Percentiles rank a stretch among this genome's conserved stretches.
These are phyloP conservation scores for Trichoderma erinaceum DNA, from an alignment of 495 filamentous ascomycete species.

Conservation along the genomic window DNA sequence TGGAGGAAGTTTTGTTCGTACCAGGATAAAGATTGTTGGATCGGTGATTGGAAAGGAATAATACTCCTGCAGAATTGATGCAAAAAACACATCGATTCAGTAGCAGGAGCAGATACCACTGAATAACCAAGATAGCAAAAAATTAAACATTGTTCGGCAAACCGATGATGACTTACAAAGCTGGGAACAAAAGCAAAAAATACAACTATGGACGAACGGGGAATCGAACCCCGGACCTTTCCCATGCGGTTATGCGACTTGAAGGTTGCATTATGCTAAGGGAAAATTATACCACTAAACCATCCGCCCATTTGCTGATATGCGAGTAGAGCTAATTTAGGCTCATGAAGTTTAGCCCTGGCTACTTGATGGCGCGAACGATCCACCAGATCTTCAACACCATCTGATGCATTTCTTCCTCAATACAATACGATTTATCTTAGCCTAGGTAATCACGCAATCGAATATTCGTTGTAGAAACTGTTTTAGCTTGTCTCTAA, in stretches of 20 bases:
- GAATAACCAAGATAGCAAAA: background rate
- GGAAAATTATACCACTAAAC: conserved; percentile 15
- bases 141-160: background rate
- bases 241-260: conserved; percentile 13
- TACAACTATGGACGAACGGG: conserved; percentile 25
- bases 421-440: background rate
- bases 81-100: too few species aligned
- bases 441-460: background rate
- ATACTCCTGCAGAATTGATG: background rate
- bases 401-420: background rate
- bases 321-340: background rate
- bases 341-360: background rate
- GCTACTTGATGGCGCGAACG: background rate
- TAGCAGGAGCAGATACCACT: too few species aligned
- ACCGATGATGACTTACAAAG: background rate
- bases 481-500: too few species aligned
- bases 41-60: background rate
- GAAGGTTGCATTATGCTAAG: background rate
- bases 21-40: background rate
- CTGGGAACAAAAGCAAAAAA: background rate
- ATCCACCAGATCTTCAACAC: background rate
- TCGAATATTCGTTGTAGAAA: too few species aligned
- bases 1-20: background rate
- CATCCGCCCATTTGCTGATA: conserved; percentile 12
- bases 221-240: conserved; percentile 37